Percentiles rank a stretch among this genome's conserved stretches.
These are phyloP conservation scores for Zygosaccharomyces bisporus DNA, from an alignment of 805 yeast species.

Conservation along the genomic window DNA sequence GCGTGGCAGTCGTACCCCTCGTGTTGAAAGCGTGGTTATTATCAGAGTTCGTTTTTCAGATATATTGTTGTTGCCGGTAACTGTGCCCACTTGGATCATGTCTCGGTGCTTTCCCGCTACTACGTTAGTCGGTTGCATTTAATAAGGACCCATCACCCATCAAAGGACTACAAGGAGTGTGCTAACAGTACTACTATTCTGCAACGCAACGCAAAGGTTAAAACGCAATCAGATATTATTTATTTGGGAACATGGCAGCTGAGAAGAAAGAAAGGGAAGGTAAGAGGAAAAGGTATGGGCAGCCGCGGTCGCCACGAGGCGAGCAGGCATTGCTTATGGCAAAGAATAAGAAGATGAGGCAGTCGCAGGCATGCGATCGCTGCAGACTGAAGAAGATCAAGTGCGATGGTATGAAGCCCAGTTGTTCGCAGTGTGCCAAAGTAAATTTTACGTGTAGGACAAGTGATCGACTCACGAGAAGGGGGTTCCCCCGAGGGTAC, in stretches of 20 bases:
- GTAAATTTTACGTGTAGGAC: conserved; percentile 67
- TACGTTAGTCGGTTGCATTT: not conserved
- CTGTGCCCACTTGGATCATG: not conserved
- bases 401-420: conserved; percentile 68
- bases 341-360: conserved; percentile 38
- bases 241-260: not conserved
- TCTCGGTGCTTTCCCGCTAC: not conserved
- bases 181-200: too few species aligned
- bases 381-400: conserved; percentile 73
- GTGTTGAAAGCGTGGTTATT: not conserved
- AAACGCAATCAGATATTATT: too few species aligned
- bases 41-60: not conserved
- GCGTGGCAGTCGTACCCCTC: not conserved
- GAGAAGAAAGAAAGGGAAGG: conserved; percentile 5
- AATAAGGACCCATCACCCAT: not conserved
- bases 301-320: conserved; percentile 19
- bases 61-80: not conserved
- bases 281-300: conserved; percentile 23
- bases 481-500: conserved; percentile 79
- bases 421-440: conserved; percentile 61
- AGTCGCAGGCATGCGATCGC: conserved; percentile 78
- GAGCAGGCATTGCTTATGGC: conserved; percentile 24
- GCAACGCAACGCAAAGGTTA: too few species aligned
- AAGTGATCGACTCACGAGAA: conserved; percentile 67
- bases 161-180: not conserved